These are phyloP conservation scores for Ustilago crameri DNA, from an alignment of 1,284 basidiomycete genomes.

Conservation along the genomic window DNA sequence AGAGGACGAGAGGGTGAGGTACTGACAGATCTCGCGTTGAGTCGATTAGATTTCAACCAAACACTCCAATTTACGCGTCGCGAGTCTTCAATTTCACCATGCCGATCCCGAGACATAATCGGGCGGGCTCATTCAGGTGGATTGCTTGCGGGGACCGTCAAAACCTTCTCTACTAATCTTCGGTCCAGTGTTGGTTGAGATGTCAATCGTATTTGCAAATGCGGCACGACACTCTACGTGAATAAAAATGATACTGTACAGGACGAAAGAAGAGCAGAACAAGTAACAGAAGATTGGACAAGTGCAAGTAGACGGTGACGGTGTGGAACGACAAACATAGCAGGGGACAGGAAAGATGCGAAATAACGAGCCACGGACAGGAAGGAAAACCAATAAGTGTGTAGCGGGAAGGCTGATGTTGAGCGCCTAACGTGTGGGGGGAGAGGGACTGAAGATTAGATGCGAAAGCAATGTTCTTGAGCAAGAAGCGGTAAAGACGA, in stretches of 20 bases:
- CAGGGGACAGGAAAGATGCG: slow-evolving; percentile 1
- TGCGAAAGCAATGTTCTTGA: background rate
- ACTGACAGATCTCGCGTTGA: too few species aligned
- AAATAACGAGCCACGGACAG: background rate
- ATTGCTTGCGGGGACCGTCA: too few species aligned
- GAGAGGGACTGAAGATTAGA: background rate
- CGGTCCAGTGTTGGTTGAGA: too few species aligned
- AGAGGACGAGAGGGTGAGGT: too few species aligned
- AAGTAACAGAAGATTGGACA: background rate
- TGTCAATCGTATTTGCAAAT: too few species aligned
- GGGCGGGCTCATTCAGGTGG: too few species aligned
- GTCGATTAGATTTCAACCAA: too few species aligned
- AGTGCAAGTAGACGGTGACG: slow-evolving; percentile 19
- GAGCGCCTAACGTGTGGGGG: background rate
- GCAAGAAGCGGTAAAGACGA: background rate
- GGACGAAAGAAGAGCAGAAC: background rate
- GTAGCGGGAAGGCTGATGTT: background rate
- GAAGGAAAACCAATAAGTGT: background rate
- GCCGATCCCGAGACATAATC: too few species aligned
- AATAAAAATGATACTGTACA: slow-evolving; percentile 15
- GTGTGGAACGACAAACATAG: slow-evolving; percentile 8
- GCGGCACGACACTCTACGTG: too few species aligned
- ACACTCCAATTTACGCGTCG: too few species aligned
- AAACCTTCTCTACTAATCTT: too few species aligned
- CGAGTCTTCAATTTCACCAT: too few species aligned